Percentiles rank a stretch among this genome's conserved stretches.
Conservation (phyloP, 176 grass and related monocot species). For the Zea luxurians region DNA sequence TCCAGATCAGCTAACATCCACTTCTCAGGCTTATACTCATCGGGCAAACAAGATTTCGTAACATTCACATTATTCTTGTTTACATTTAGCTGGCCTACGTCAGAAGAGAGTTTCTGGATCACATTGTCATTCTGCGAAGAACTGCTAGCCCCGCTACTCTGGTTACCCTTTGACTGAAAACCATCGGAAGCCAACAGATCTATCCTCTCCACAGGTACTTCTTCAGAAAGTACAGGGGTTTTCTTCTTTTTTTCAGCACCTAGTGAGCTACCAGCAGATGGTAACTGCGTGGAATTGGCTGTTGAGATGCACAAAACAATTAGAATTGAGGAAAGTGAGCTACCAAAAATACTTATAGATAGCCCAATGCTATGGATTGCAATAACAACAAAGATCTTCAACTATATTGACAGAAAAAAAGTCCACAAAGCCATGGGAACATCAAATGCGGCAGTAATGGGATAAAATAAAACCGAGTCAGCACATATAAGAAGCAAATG, state of each 20-base stretch:
- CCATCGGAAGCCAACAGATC: slow-evolving; percentile 30
- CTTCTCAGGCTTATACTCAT: slow-evolving; percentile 80
- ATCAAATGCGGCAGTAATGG: background rate
- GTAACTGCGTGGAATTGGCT: slow-evolving; percentile 35
- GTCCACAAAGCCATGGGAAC: slow-evolving; percentile 2
- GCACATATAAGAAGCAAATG: slow-evolving; percentile 30
- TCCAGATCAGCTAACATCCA: slow-evolving; percentile 73
- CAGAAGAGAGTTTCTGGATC: slow-evolving; percentile 45
- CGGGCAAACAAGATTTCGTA: slow-evolving; percentile 48
- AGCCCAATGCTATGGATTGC: background rate
- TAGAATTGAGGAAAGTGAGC: background rate
- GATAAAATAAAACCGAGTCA: background rate
- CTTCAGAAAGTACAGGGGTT: slow-evolving; percentile 36
- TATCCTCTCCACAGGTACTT: slow-evolving; percentile 40
- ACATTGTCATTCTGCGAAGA: slow-evolving; percentile 36
- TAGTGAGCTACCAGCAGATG: slow-evolving; percentile 36
- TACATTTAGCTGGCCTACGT: slow-evolving; percentile 49
- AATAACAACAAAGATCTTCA: background rate
- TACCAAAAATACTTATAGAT: slow-evolving; percentile 9
- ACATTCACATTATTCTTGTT: slow-evolving; percentile 47
- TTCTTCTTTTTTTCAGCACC: slow-evolving; percentile 50
- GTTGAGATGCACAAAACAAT: slow-evolving; percentile 40
- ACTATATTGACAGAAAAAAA: background rate
- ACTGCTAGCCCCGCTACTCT: slow-evolving; percentile 35
- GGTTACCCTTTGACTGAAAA: slow-evolving; percentile 33